phyloP scores from a whole-genome alignment of 179 eudicot species.

The Patellifolia procumbens region DNA sequence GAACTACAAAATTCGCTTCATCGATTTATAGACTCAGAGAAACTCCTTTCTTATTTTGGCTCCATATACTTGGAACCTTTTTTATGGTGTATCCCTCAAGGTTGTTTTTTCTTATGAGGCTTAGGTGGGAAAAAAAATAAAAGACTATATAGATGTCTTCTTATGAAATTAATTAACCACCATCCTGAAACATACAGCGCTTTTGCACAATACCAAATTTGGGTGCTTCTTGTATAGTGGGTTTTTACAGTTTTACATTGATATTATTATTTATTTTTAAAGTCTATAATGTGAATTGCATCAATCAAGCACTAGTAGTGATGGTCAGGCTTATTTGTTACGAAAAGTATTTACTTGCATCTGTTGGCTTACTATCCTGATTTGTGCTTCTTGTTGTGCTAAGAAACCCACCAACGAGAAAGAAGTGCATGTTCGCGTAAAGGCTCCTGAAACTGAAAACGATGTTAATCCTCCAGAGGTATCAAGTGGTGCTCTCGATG shows the following conservation, averaged over 20 bases:
- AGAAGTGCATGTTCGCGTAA: slow-evolving; percentile 46
- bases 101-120: no score
- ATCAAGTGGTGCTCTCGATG: slow-evolving; percentile 39
- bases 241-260: not conserved
- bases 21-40: no score
- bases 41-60: no score
- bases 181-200: not conserved
- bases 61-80: no score
- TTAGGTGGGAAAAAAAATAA: no score
- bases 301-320: not conserved
- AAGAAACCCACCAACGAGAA: slow-evolving; percentile 60
- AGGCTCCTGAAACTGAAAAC: slow-evolving; percentile 42
- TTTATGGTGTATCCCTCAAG: no score
- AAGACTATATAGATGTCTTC: not conserved
- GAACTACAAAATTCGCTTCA: no score
- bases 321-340: not conserved
- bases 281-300: not conserved
- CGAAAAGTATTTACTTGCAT: not conserved
- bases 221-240: not conserved
- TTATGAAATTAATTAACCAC: not conserved
- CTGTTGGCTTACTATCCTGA: not conserved
- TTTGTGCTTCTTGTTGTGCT: slow-evolving; percentile 23
- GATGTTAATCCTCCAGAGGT: slow-evolving; percentile 41
- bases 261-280: not conserved
- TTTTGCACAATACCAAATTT: not conserved